Evolutionary conservation across 768 basidiomycete genomes (phyloP), one percentile per base, ranked within the genome.

Genomic region (Mrakia gelida): DNA sequence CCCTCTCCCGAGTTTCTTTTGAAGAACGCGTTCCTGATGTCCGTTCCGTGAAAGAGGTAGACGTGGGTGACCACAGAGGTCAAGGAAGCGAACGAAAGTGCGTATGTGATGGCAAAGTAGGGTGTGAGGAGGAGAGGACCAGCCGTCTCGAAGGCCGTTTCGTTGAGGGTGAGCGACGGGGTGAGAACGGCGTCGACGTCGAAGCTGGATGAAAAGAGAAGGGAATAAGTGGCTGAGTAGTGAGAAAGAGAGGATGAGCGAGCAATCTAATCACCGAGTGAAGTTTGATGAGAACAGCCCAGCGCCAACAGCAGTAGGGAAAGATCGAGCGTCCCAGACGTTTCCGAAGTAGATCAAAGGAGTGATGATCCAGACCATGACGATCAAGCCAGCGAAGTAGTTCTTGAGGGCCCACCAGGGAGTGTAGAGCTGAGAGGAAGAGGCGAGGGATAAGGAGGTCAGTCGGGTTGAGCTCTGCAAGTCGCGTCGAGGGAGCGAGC

Each of bases 41-140:
- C 83, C 9, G 68, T 30, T 23, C 45, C 71, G 73, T 83, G 76
- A 81, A 82, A 84, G 2, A 84, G 67, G 0, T 75, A 68, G 61
- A 79, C 78, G 62, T 79, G 75, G 1, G 73, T 71, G 49, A 84
- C 63, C 3, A 82, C 82, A 38, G 83, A 82, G 0, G 83, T 81
- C 16, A 85, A 80, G 2, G 84, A 81, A 5, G 85, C 85, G 79
- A 85, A 85, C 28, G 80, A 82, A 10, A 84, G 76, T 8, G 79
- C 83, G 75, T 85, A 85, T 0, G 83, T 79, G 9, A 85, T 30
- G 28, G 84, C 85, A 73, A 85, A 85, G 71, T 83, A 84, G 9
- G 85, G 85, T 7, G 85, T 84, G 15, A 85, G 80, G 1, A 85
- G 79, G 0, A 85, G 75, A 0, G 85, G 85, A 59, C 77, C 79